phyloP scores from a whole-genome alignment of 352 stramenopile genomes.

The Hyaloperonospora arabidopsidis region DNA sequence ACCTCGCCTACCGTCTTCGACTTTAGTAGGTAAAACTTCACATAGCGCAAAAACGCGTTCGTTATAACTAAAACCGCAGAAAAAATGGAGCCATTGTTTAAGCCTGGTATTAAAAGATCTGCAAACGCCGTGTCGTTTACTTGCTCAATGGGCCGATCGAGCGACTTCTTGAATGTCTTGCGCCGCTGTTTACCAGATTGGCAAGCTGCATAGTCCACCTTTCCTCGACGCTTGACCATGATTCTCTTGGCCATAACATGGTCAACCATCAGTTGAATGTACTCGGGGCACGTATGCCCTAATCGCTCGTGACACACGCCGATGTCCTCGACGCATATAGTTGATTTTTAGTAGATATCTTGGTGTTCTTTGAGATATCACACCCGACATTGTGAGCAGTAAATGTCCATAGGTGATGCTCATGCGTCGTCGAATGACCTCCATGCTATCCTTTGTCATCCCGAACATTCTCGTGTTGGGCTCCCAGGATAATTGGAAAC shows the following conservation, averaged over 20 bases:
- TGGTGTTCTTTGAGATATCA: too few relatives aligned
- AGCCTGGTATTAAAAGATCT: conserved; percentile 9
- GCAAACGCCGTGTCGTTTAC: conserved; percentile 12
- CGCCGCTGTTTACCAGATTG: conserved; percentile 13
- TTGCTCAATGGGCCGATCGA: conserved; percentile 5
- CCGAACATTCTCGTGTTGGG: neutral
- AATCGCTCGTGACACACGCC: conserved; percentile 5
- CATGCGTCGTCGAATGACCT: neutral
- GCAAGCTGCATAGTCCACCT: conserved; percentile 12
- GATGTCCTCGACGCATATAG: conserved; percentile 1
- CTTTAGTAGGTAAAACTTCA: conserved; percentile 9
- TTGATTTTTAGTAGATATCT: too few relatives aligned
- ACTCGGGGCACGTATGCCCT: conserved; percentile 8
- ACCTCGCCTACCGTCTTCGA: conserved; percentile 1
- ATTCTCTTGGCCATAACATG: conserved; percentile 9
- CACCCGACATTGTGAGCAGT: too few relatives aligned
- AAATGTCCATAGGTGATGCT: neutral
- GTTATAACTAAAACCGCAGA: conserved; percentile 4
- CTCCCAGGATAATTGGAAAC: conserved; percentile 1
- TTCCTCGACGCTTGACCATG: conserved; percentile 7
- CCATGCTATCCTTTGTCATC: neutral
- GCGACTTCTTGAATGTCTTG: conserved; percentile 8
- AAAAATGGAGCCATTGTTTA: conserved; percentile 7
- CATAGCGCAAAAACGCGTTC: conserved; percentile 7
- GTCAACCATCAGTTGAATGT: conserved; percentile 13